Evolutionary conservation across 345 rosid species (phyloP), one percentile per base, ranked within the genome.

Genomic region (Salix dunnii): DNA sequence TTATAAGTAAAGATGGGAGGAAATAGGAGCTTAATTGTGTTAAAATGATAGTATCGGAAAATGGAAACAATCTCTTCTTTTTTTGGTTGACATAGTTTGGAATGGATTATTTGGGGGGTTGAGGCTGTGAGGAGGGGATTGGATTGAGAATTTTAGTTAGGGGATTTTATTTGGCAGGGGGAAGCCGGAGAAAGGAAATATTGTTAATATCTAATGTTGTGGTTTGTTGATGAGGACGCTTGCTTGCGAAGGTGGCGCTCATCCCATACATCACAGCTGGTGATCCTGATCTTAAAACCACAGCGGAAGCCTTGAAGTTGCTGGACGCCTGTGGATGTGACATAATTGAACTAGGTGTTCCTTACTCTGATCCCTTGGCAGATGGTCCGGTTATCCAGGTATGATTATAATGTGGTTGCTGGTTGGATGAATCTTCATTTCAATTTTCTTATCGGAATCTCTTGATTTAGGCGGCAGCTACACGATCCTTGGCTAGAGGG

Each of bases 321-420:
- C 90, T 92, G 64, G 92, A 92, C 51, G 80, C 90, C 0, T 91
- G 97, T 77, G 93, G 98, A 30, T 90, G 84, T 0, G 97, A 96
- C 85, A 91, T 94, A 21, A 96, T 92, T 83, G 95, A 94, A 77
- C 84, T 88, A 31, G 98, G 98, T 77, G 90, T 96, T 28, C 91
- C 97, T 0, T 96, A 92, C 82, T 96, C 98, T 72, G 98, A 94
- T 85, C 95, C 99, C 55, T 72, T 94, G 60, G 98, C 97, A 30
- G 98, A 96, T 84, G 97, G 95, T 80, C 98, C 92, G 16, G 92
- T 93, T 64, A 93, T 96, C 63, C 99, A 96, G 98, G 99, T 96
- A 49, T 79, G 82, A 27, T 17, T 4, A 46, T 74, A 71, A 1
- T 51, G 0, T 27, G 23, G 25, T 25, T 31, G 28, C 68, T 43